These are phyloP conservation scores for Alternaria rosae DNA, from an alignment of 2,329 filamentous ascomycete genomes.

Conservation along the genomic window DNA sequence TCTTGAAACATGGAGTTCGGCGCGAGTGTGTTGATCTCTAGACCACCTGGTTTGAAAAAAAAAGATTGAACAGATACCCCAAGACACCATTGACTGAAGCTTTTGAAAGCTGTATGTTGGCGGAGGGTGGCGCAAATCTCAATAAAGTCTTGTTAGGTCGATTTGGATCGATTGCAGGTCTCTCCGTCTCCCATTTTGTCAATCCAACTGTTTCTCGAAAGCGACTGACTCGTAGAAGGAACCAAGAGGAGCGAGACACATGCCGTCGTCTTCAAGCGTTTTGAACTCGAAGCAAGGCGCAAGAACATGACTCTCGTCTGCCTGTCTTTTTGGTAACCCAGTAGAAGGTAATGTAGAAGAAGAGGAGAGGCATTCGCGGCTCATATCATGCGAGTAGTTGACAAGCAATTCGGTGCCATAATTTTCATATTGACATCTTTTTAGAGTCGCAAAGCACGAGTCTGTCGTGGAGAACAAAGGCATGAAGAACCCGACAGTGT, in stretches of 20 bases:
- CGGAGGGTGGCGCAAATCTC: background rate
- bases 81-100: too few relatives aligned
- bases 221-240: background rate
- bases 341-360: background rate
- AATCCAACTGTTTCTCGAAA: background rate
- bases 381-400: background rate
- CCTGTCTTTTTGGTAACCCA: background rate
- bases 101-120: background rate
- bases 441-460: background rate
- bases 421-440: background rate
- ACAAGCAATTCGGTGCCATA: background rate
- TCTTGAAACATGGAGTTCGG: background rate
- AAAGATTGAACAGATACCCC: too few relatives aligned
- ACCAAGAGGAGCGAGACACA: background rate
- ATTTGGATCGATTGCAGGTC: background rate
- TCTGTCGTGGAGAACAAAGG: background rate
- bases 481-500: background rate
- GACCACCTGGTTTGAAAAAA: too few relatives aligned
- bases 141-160: background rate
- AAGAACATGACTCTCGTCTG: too few relatives aligned
- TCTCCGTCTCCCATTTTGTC: background rate
- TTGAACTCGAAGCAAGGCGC: background rate
- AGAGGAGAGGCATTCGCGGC: fast-evolving
- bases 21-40: background rate
- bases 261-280: background rate